These are phyloP conservation scores for Boletus patriciae DNA, from an alignment of 768 basidiomycete genomes.

Conservation along the genomic window DNA sequence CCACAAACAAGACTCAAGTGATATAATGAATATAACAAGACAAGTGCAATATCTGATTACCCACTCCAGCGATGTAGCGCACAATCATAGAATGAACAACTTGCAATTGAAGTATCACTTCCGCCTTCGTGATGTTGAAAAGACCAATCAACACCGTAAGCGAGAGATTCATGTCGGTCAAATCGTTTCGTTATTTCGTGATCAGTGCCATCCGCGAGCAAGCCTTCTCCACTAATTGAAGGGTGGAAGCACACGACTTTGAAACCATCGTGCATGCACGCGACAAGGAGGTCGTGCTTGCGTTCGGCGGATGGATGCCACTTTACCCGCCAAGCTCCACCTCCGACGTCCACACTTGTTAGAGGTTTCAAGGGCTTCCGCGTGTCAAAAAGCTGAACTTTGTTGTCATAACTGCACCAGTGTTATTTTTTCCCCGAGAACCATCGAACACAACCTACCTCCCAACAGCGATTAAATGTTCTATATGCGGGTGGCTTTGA, in stretches of 20 bases:
- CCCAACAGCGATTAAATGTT: constrained; percentile 86
- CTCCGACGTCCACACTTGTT: constrained; percentile 66
- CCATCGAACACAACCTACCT: constrained; percentile 50
- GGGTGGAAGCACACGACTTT: constrained; percentile 56
- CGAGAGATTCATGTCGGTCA: constrained; percentile 77
- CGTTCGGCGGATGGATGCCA: constrained; percentile 84
- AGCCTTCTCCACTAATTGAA: not conserved
- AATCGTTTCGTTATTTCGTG: constrained; percentile 56
- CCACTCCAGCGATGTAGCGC: constrained; percentile 75
- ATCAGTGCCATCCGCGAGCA: constrained; percentile 13
- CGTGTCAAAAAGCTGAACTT: constrained; percentile 78
- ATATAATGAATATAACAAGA: not conserved
- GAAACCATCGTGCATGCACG: constrained; percentile 98
- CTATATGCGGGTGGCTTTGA: constrained; percentile 75
- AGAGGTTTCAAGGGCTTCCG: constrained; percentile 65
- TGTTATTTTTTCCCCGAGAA: not conserved
- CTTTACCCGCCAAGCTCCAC: constrained; percentile 94
- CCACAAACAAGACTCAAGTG: not conserved
- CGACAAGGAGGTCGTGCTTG: constrained; percentile 77
- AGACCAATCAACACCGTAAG: constrained; percentile 94
- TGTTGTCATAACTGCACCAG: constrained; percentile 72
- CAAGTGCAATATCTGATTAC: constrained; percentile 33
- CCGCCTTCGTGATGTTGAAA: constrained; percentile 35
- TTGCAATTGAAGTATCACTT: constrained; percentile 62
- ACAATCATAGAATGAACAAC: constrained; percentile 97